Evolutionary conservation across 495 filamentous ascomycete genomes (phyloP).

Genomic region (Penicillium coprophilum): DNA sequence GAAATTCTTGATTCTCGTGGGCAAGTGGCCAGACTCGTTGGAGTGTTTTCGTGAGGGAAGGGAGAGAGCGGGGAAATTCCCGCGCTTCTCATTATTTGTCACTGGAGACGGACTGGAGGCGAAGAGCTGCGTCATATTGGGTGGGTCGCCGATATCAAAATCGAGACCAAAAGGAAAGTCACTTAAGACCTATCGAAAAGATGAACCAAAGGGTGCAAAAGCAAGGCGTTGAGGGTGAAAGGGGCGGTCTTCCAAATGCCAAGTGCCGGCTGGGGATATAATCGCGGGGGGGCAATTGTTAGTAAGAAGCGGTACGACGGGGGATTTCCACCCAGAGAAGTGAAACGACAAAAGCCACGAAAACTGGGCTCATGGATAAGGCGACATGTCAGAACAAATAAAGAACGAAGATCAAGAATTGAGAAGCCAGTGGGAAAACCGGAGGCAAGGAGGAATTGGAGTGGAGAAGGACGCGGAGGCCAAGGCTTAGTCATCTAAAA

Average conservation of each 20-base stretch:
- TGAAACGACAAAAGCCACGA: constrained; percentile 9
- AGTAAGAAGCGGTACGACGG: constrained; percentile 15
- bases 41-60: constrained; percentile 52
- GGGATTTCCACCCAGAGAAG: constrained; percentile 32
- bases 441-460: constrained; percentile 19
- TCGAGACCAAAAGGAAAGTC: neutral
- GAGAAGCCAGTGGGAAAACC: constrained; percentile 15
- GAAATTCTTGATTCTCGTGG: constrained; percentile 92
- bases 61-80: constrained; percentile 46
- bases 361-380: constrained; percentile 22
- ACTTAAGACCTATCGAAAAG: constrained; percentile 7
- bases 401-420: constrained; percentile 18
- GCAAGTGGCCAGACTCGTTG: constrained; percentile 62
- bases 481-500: constrained; percentile 22
- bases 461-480: constrained; percentile 30
- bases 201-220: constrained; percentile 7
- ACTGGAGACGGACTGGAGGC: constrained; percentile 43
- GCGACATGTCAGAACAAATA: constrained; percentile 20
- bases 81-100: constrained; percentile 47
- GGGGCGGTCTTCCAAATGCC: constrained; percentile 12
- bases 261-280: constrained; percentile 22
- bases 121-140: constrained; percentile 50
- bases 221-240: constrained; percentile 14
- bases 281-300: constrained; percentile 16
- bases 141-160: neutral